Conservation (phyloP, 306 rosid species). For the Ormosia semicastrata region DNA sequence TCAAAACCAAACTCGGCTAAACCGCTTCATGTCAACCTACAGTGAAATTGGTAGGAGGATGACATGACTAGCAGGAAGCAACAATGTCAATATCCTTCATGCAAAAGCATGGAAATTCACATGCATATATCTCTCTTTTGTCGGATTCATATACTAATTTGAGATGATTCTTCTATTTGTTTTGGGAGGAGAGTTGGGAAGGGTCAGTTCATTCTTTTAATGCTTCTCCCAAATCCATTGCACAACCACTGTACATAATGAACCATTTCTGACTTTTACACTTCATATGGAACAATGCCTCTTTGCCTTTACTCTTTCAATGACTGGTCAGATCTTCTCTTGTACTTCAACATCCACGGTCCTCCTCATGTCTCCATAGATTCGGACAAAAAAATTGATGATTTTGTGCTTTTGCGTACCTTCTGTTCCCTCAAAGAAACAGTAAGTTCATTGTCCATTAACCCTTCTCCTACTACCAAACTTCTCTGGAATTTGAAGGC, state of each 20-base stretch:
- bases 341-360: background rate
- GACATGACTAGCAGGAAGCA: background rate
- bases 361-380: background rate
- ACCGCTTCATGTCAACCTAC: background rate
- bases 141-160: background rate
- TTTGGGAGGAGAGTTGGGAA: background rate
- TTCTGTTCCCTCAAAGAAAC: background rate
- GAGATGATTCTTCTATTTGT: background rate
- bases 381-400: background rate
- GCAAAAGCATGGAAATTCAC: background rate
- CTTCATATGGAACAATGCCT: background rate
- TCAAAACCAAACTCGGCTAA: conserved; percentile 7
- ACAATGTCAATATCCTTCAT: background rate
- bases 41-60: background rate
- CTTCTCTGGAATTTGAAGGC: background rate
- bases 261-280: background rate
- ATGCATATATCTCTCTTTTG: background rate
- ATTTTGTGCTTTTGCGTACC: background rate
- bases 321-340: background rate
- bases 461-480: background rate
- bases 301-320: background rate
- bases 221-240: background rate
- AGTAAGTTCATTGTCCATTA: background rate
- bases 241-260: background rate
- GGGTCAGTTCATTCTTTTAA: background rate